Evolutionary conservation across 192 early-diverging fungal species (phyloP).

Genomic region (Coemansia sp.): DNA sequence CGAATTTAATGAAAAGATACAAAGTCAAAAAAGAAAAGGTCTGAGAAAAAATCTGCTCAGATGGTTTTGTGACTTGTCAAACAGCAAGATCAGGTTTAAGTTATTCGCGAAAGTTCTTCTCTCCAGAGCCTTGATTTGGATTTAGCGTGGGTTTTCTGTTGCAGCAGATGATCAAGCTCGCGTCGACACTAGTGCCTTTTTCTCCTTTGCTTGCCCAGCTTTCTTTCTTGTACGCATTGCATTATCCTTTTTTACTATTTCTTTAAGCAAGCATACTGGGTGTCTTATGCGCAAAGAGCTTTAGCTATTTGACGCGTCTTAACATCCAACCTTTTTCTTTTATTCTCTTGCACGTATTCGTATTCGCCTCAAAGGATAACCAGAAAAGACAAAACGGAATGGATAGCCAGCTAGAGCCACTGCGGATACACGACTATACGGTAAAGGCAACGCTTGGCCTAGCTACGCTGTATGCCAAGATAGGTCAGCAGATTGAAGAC

Average conservation of each 20-base stretch:
- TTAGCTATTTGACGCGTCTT: not conserved
- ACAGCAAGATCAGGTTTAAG: too few relatives aligned
- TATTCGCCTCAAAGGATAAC: not conserved
- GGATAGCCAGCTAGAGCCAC: conserved; percentile 24
- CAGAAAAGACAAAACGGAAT: conserved; percentile 13
- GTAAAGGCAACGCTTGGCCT: conserved; percentile 45
- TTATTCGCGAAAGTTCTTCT: too few relatives aligned
- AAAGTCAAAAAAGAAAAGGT: not conserved
- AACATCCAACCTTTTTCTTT: not conserved
- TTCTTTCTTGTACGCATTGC: not conserved
- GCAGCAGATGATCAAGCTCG: not conserved
- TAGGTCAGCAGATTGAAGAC: conserved; percentile 31
- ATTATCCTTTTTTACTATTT: not conserved
- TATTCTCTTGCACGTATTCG: not conserved
- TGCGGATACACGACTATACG: conserved; percentile 47
- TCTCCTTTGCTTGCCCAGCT: not conserved
- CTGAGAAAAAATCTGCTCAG: not conserved
- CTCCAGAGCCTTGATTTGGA: not conserved
- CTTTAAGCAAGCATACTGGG: not conserved
- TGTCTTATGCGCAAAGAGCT: not conserved
- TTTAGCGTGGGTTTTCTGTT: not conserved
- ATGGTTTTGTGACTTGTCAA: not conserved
- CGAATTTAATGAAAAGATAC: conserved; percentile 8
- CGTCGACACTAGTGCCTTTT: not conserved
- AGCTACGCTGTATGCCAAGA: conserved; percentile 28